These are phyloP conservation scores for Delitschia confertaspora DNA, from an alignment of 495 filamentous ascomycete species.

Conservation along the genomic window DNA sequence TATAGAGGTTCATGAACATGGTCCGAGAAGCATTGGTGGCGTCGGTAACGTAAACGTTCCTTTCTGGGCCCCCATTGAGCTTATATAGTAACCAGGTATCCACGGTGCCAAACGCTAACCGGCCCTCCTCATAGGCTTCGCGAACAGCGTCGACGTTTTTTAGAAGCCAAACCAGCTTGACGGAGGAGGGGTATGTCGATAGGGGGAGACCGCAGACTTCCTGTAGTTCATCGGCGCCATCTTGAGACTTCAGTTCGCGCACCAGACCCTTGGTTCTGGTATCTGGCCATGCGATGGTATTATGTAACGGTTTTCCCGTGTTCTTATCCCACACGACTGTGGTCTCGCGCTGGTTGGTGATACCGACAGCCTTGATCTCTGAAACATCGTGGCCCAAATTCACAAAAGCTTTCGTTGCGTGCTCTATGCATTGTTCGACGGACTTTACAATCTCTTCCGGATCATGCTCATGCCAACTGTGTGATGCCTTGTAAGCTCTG, in stretches of 20 bases:
- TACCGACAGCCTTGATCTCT: slow-evolving; percentile 77
- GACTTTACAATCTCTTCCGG: slow-evolving; percentile 69
- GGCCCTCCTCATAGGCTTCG: slow-evolving; percentile 68
- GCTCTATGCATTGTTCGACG: slow-evolving; percentile 77
- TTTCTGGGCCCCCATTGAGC: slow-evolving; percentile 72
- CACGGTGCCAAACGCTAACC: slow-evolving; percentile 84
- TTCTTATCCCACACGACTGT: slow-evolving; percentile 82
- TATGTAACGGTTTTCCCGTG: slow-evolving; percentile 78
- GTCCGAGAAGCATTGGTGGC: slow-evolving; percentile 87
- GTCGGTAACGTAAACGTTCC: slow-evolving; percentile 71
- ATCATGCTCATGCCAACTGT: slow-evolving; percentile 92
- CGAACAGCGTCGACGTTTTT: slow-evolving; percentile 62
- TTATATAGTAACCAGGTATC: slow-evolving; percentile 89
- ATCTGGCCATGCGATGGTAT: slow-evolving; percentile 92
- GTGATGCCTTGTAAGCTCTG: slow-evolving; percentile 8
- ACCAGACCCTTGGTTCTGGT: slow-evolving; percentile 74
- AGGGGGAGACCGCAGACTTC: slow-evolving; percentile 79
- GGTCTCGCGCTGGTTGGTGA: slow-evolving; percentile 94
- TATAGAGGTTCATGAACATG: slow-evolving; percentile 93
- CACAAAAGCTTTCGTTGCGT: slow-evolving; percentile 64
- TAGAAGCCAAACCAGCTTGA: slow-evolving; percentile 82
- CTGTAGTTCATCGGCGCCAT: slow-evolving; percentile 58
- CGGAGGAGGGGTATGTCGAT: slow-evolving; percentile 87
- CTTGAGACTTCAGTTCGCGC: slow-evolving; percentile 62
- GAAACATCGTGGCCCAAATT: slow-evolving; percentile 58